Evolutionary conservation across 2,329 filamentous ascomycete species (phyloP), one percentile per base, ranked within the genome.

Genomic region (Nannizziopsis barbatae): DNA sequence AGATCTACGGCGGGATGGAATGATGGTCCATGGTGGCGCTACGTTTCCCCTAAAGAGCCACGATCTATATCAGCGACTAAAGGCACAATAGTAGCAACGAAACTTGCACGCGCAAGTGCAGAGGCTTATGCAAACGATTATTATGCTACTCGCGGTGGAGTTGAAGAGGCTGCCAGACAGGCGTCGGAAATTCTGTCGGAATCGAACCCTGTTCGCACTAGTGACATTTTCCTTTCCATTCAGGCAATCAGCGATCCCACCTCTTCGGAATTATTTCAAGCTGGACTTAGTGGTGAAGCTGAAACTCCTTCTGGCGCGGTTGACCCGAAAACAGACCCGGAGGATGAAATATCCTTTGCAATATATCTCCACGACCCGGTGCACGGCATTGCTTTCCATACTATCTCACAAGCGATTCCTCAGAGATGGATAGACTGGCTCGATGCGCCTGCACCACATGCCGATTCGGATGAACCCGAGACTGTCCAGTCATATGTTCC

Each of bases 1-100:
- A 49, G 31, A 18, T 53, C 59, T 6, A 62, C 60, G 6, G 61
- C 59, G 12, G 74, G 73, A 50, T 98, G 92, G 89, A 84, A 81
- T 42, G 90, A 96, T 59, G 92, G 92, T 0, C 92, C 92, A 2
- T 98, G 92, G 92, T 98, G 92, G 90, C 80, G 89, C 27, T 67
- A 62, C 8, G 60, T 67, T 12, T 66, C 63, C 1, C 56, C 81
- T 81, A 65, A 73, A 70, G 42, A 78, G 75, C 62, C 82, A 49
- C 82, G 92, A 49, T 86, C 86, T 58, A 73, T 96, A 6, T 85
- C 86, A 45, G 71, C 83, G 1, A 83, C 96, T 43, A 82, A 81
- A 54, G 90, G 92, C 10, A 68, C 92, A 0, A 75, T 81, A 10
- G 90, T 94, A 65, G 92, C 86, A 50, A 93, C 87, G 15, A 95